These are phyloP conservation scores for Nicotiana sylvestris DNA, from an alignment of 257 asterid species.

Conservation along the genomic window DNA sequence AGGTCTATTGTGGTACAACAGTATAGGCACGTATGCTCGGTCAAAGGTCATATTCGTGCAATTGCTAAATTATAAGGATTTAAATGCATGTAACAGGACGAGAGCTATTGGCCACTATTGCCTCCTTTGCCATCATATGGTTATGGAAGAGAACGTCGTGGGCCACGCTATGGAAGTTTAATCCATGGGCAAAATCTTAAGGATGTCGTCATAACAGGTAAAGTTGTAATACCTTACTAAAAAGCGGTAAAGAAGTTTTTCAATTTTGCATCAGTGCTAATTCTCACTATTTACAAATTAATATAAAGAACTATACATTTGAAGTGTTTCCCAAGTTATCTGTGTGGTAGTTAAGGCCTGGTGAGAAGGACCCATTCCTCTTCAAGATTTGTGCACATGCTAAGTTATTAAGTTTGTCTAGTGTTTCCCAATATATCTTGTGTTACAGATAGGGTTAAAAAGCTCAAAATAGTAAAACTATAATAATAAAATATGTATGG, in stretches of 20 bases:
- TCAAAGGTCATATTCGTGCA: neutral
- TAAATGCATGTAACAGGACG: constrained; percentile 53
- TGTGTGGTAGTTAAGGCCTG: neutral
- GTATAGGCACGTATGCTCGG: neutral
- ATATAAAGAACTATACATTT: neutral
- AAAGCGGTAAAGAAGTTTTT: neutral
- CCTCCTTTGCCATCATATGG: constrained; percentile 98
- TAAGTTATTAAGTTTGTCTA: neutral
- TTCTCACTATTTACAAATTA: neutral
- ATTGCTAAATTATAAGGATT: neutral
- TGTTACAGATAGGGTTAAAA: neutral
- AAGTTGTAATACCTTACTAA: constrained; percentile 1
- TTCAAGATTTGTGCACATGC: neutral
- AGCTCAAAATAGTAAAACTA: neutral
- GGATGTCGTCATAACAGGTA: constrained; percentile 87
- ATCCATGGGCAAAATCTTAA: constrained; percentile 85
- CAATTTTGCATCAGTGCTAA: neutral
- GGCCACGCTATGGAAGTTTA: constrained; percentile 93
- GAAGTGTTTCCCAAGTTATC: neutral
- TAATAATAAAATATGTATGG: neutral
- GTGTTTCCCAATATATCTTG: neutral
- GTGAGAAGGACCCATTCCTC: neutral
- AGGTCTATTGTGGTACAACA: neutral
- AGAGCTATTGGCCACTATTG: constrained; percentile 75
- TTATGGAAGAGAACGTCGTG: constrained; percentile 74